Evolutionary conservation across 768 basidiomycete species (phyloP), one percentile per base, ranked within the genome.

Genomic region (Boletus subcaerulescens): DNA sequence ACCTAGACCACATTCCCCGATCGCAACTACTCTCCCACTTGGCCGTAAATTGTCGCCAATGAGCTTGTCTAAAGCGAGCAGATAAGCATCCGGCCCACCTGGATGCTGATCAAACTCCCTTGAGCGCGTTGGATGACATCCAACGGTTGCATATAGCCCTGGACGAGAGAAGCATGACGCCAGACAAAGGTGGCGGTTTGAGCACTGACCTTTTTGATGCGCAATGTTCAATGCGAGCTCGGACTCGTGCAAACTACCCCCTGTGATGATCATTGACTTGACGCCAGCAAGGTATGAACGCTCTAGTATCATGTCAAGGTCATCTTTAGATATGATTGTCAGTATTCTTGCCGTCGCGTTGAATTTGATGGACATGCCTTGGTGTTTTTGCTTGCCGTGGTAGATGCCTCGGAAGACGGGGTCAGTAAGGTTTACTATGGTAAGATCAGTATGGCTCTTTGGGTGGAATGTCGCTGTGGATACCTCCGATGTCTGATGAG

Each of bases 1-100:
- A 87, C 88, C 89, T 48, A 92, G 70, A 20, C 91, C 91, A 59
- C 89, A 89, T 70, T 93, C 91, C 20, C 91, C 91, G 15, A 92
- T 71, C 1, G 88, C 86, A 20, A 89, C 83, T 11, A 81, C 82
- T 52, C 85, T 76, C 20, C 84, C 87, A 45, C 65, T 71, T 0
- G 84, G 81, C 26, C 74, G 71, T 11, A 80, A 61, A 64, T 83
- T 78, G 22, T 69, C 62, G 24, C 65, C 66, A 18, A 89, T 77
- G 4, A 91, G 64, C 24, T 73, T 65, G 55, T 85, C 82, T 31
- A 93, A 72, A 17, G 77, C 82, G 10, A 71, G 57, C 12, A 91
- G 68, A 64, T 92, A 93, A 3, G 74, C 82, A 1, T 80, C 77
- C 0, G 80, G 79, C 0, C 88, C 88, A 14, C 69, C 78, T 3